Base-by-base conservation (phyloP, 805 yeast genomes). In the Torulaspora gathmanii region DNA sequence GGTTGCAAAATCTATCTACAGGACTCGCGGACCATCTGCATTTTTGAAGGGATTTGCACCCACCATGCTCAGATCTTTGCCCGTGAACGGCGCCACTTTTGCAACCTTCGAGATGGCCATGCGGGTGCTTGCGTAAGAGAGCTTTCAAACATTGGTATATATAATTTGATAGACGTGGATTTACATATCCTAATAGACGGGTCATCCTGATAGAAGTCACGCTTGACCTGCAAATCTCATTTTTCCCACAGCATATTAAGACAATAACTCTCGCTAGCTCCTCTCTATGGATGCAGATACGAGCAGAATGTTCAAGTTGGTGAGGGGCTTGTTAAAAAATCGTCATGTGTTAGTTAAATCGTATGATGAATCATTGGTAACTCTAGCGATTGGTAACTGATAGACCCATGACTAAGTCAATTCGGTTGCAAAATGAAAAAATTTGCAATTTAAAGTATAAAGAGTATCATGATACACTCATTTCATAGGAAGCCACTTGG, bases 31-130 rank as follows among this genome's bases (percentile, higher is more conserved):
- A 20, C 51, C 80, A 30, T 71, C 73, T 48, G 95, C 95, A 0
- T 85, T 91, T 60, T 84, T 86, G 70, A 83, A 82, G 67, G 99
- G 99, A 0, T 90, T 93, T 61, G 70, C 82, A 13, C 97, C 99
- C 37, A 90, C 98, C 0, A 80, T 93, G 49, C 70, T 93, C 53
- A 84, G 99, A 70, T 98, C 99, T 42, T 96, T 96, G 2, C 99
- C 99, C 2, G 99, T 95, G 9, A 93, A 93, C 62, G 99, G 96
- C 30, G 95, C 95, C 27, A 93, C 99, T 0, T 93, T 93, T 70
- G 86, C 88, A 38, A 90, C 95, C 2, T 93, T 93, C 63, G 99
- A 93, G 67, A 66, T 86, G 42, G 86, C 95, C 3, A 85, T 90
- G 86, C 80, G 95, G 67, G 25, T 56, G 19, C 62, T 80, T 65